Evolutionary conservation across 495 filamentous ascomycete genomes (phyloP).

Genomic region (Penicillium argentinense): DNA sequence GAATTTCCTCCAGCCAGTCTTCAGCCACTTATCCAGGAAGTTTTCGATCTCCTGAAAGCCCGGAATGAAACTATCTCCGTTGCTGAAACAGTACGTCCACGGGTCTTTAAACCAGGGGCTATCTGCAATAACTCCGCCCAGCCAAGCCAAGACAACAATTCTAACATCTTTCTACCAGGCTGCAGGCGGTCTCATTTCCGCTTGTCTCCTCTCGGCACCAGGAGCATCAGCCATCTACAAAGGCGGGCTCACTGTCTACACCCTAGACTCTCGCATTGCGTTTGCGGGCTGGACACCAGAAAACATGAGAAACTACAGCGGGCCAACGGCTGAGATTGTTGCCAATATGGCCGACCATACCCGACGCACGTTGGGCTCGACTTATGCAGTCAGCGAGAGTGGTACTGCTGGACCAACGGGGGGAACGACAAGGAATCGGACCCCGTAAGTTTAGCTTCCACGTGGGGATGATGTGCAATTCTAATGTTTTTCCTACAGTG

Average conservation of each 20-base stretch:
- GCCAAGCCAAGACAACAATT: no score
- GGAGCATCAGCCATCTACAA: conserved; percentile 58
- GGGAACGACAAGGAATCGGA: conserved; percentile 54
- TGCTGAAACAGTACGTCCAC: conserved; percentile 55
- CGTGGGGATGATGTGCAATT: not conserved
- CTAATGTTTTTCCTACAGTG: conserved; percentile 34
- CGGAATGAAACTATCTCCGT: conserved; percentile 56
- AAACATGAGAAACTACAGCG: conserved; percentile 49
- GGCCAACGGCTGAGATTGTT: no score
- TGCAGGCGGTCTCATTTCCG: conserved; percentile 60
- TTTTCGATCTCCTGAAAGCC: conserved; percentile 51
- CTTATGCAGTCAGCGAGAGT: conserved; percentile 58
- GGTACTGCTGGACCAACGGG: conserved; percentile 64
- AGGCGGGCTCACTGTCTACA: conserved; percentile 61
- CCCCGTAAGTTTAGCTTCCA: conserved; percentile 55
- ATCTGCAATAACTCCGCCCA: no score
- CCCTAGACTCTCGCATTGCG: conserved; percentile 56
- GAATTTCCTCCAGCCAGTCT: conserved; percentile 52
- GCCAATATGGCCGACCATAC: no score
- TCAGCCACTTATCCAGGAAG: conserved; percentile 47
- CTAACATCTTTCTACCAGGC: conserved; percentile 45
- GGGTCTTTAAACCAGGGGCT: no score
- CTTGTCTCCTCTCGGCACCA: conserved; percentile 52
- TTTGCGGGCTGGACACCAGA: conserved; percentile 61
- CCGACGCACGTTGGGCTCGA: conserved; percentile 48